These are phyloP conservation scores for Raddia guianensis DNA, from an alignment of 176 grass and related monocot species.

Conservation along the genomic window DNA sequence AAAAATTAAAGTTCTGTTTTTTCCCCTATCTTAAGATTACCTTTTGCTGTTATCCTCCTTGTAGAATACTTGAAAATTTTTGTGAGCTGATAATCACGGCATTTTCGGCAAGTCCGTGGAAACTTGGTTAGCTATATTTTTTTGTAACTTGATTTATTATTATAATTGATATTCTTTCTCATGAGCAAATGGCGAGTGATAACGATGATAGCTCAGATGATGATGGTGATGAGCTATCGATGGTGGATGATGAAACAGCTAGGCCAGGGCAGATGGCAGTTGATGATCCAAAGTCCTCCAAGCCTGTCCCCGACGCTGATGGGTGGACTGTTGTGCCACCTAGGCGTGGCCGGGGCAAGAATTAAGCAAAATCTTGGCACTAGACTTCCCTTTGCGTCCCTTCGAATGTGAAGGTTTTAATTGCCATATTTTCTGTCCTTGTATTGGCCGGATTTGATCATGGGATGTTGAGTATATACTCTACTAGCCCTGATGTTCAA, in stretches of 20 bases:
- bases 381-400: not conserved
- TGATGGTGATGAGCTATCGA: constrained; percentile 17
- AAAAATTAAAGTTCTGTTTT: not conserved
- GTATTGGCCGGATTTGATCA: not conserved
- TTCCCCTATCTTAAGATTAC: not conserved
- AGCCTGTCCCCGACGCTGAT: constrained; percentile 58
- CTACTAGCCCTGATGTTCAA: not conserved
- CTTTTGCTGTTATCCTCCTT: not conserved
- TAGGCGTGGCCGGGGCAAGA: constrained; percentile 47
- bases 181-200: constrained; percentile 42
- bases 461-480: not conserved
- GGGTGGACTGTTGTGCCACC: constrained; percentile 80
- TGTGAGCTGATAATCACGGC: not conserved
- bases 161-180: constrained; percentile 4
- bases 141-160: not conserved
- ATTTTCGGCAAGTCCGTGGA: not conserved
- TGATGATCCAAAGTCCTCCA: constrained; percentile 47
- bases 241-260: constrained; percentile 48
- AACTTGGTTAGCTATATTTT: not conserved
- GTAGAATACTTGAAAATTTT: not conserved
- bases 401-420: not conserved
- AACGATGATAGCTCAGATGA: constrained; percentile 57
- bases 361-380: constrained; percentile 35
- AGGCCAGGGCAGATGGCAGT: constrained; percentile 43
- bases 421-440: not conserved